These are phyloP conservation scores for Pseudotsuga menziesii DNA, from an alignment of 75 land plant species.

Conservation along the genomic window DNA sequence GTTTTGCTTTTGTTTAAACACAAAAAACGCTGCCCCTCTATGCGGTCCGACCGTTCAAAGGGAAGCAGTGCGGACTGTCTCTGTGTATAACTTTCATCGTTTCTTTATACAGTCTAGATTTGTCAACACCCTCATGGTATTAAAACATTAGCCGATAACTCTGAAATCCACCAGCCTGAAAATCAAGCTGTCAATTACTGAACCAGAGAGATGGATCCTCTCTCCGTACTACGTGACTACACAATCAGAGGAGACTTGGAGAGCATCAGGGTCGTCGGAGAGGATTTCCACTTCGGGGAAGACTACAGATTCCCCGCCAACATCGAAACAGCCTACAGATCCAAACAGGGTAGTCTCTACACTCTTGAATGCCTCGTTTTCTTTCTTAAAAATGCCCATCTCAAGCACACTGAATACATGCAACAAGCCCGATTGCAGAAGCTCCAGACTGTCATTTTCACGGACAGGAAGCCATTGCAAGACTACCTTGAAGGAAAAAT, in stretches of 20 bases:
- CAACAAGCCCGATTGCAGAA: slow-evolving; percentile 41
- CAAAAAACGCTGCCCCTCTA: no score
- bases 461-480: slow-evolving; percentile 37
- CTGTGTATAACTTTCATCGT: no score
- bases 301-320: slow-evolving; percentile 73
- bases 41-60: no score
- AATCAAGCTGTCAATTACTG: no score
- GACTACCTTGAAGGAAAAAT: slow-evolving; percentile 47
- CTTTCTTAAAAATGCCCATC: slow-evolving; percentile 36
- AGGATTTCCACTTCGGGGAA: slow-evolving; percentile 76
- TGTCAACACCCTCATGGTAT: no score
- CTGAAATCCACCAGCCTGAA: no score
- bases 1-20: no score
- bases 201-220: slow-evolving; percentile 60
- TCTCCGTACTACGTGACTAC: slow-evolving; percentile 77
- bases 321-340: slow-evolving; percentile 75
- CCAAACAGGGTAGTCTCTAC: slow-evolving; percentile 50
- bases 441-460: slow-evolving; percentile 46
- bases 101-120: no score
- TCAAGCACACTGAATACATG: slow-evolving; percentile 55
- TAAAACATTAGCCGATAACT: no score
- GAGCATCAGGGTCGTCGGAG: slow-evolving; percentile 69
- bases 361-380: slow-evolving; percentile 49
- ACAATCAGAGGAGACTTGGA: slow-evolving; percentile 71
- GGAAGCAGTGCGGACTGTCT: no score